Evolutionary conservation across 768 basidiomycete genomes (phyloP).

Genomic region (Pholiota microspora): DNA sequence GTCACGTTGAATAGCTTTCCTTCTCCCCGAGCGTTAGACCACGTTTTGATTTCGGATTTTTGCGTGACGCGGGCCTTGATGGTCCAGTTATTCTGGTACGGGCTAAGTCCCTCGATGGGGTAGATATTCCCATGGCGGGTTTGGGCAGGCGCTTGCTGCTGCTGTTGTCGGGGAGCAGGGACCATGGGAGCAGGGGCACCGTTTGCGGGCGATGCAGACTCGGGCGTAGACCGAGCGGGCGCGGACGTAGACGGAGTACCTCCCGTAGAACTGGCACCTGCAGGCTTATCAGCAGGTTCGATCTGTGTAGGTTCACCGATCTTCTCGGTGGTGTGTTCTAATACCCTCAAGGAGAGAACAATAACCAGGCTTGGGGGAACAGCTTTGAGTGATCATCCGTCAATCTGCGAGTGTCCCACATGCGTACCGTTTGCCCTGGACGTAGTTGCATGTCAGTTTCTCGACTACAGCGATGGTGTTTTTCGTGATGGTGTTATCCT

Average conservation of each 20-base stretch:
- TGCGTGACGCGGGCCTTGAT: conserved; percentile 92
- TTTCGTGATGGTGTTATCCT: conserved; percentile 59
- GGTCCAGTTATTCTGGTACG: conserved; percentile 98
- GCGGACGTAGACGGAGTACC: conserved; percentile 16
- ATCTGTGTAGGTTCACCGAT: conserved; percentile 60
- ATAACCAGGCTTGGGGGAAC: conserved; percentile 68
- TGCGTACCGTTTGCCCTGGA: conserved; percentile 80
- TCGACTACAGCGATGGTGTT: conserved; percentile 69
- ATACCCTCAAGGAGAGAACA: conserved; percentile 61
- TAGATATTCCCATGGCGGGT: conserved; percentile 40
- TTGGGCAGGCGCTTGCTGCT: conserved; percentile 20
- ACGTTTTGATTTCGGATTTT: conserved; percentile 87
- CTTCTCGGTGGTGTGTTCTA: conserved; percentile 59
- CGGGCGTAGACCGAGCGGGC: conserved; percentile 23
- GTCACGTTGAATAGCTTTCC: conserved; percentile 94
- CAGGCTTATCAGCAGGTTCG: conserved; percentile 23
- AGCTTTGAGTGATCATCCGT: conserved; percentile 4
- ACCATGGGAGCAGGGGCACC: conserved; percentile 12
- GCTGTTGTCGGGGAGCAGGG: conserved; percentile 19
- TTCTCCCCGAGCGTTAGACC: conserved; percentile 87
- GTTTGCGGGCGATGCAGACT: conserved; percentile 16
- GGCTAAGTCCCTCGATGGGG: conserved; percentile 93
- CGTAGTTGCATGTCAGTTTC: conserved; percentile 76
- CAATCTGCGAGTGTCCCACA: conserved; percentile 2
- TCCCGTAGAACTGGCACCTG: conserved; percentile 26